Conservation (phyloP, 2,329 filamentous ascomycete species). For the Epichloe sp. region DNA sequence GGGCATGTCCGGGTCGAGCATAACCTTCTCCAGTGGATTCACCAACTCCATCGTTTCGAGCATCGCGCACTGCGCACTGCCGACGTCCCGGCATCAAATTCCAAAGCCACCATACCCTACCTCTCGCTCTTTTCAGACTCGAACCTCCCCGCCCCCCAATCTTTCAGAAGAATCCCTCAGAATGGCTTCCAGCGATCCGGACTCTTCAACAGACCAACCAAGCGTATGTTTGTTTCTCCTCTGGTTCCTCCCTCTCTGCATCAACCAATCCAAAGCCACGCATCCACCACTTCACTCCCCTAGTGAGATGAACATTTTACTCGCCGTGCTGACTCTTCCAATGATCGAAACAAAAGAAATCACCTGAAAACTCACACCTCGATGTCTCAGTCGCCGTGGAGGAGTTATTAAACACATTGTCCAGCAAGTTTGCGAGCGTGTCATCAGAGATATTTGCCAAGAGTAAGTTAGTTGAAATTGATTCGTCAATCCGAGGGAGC, state of each 20-base stretch:
- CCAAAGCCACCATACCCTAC: neutral
- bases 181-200: neutral
- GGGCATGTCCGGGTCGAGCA: too few relatives aligned
- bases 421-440: slow-evolving; percentile 72
- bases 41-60: too few relatives aligned
- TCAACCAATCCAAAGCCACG: neutral
- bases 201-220: neutral
- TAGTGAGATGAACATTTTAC: neutral
- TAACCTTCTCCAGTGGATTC: too few relatives aligned
- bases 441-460: slow-evolving; percentile 82
- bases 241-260: neutral
- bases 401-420: slow-evolving; percentile 71
- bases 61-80: too few relatives aligned
- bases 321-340: neutral
- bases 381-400: slow-evolving; percentile 73
- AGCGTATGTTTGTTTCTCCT: neutral
- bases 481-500: neutral
- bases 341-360: slow-evolving; percentile 1
- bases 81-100: neutral
- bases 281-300: neutral
- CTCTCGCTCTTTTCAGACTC: neutral
- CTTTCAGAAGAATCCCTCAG: neutral
- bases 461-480: slow-evolving; percentile 40
- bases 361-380: slow-evolving; percentile 35
- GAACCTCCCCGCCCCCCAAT: neutral